Evolutionary conservation across 2,329 filamentous ascomycete species (phyloP), one percentile per base, ranked within the genome.

Genomic region (Ceratocystis alfenasii): DNA sequence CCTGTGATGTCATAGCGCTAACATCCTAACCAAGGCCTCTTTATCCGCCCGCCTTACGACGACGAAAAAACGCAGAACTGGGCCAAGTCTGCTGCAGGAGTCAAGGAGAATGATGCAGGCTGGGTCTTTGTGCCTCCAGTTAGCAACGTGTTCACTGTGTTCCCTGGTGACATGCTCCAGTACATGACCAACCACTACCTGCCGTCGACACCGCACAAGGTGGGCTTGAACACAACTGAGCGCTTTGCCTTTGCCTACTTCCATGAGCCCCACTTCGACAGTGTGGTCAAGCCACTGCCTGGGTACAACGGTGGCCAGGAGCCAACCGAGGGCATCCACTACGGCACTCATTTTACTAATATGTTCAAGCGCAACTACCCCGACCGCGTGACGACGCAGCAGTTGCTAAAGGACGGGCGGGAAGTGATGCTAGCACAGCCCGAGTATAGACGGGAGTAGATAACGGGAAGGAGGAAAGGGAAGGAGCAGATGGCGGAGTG

Each of bases 141-240:
- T 0, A 71, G 74, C 1, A 74, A 77, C 17, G 74, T 76, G 3
- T 78, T 80, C 68, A 81, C 79, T 1, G 79, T 80, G 20, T 81
- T 81, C 70, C 79, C 78, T 48, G 77, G 79, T 8, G 78, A 80
- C 68, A 81, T 81, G 76, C 76, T 81, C 76, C 78, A 80, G 67
- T 79, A 79, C 70, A 73, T 81, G 68, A 80, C 79, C 44, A 75
- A 75, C 70, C 75, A 74, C 36, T 73, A 73, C 68, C 74, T 81
- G 5, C 77, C 74, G 3, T 79, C 78, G 1, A 81, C 79, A 0
- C 78, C 76, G 1, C 79, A 81, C 72, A 81, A 81, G 70, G 78
- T 80, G 48, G 79, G 78, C 1, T 73, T 81, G 62, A 81, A 81
- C 70, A 77, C 73, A 1, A 70, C 72, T 3, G 78, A 81, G 70